Conservation (phyloP, 2,329 filamentous ascomycete genomes). For the Neonectria hederae region DNA sequence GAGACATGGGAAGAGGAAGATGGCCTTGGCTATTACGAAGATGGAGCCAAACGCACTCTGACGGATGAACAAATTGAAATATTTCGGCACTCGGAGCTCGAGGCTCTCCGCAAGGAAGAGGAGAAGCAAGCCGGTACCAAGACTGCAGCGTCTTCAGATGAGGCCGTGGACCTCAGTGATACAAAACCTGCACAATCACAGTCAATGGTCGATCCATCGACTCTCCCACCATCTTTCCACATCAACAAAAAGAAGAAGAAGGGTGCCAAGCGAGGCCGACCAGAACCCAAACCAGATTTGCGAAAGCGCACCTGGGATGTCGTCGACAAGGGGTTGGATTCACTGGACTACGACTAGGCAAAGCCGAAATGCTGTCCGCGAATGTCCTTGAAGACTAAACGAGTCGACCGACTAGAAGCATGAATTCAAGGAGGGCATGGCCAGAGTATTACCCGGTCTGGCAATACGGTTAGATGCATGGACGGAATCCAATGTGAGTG, state of each 20-base stretch:
- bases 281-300: constrained; percentile 66
- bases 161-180: constrained; percentile 27
- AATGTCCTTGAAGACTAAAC: neutral
- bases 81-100: constrained; percentile 88
- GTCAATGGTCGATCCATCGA: constrained; percentile 13
- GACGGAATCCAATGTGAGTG: constrained; percentile 16
- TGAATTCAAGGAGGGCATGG: neutral
- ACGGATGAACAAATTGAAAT: constrained; percentile 92
- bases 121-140: constrained; percentile 43
- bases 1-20: constrained; percentile 65
- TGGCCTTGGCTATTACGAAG: constrained; percentile 82
- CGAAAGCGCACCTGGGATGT: constrained; percentile 75
- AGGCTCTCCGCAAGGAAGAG: constrained; percentile 69
- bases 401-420: neutral
- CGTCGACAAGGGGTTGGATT: constrained; percentile 68
- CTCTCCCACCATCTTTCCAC: constrained; percentile 23
- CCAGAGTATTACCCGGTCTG: neutral
- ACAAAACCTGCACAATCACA: constrained; percentile 17
- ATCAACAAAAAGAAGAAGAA: constrained; percentile 48
- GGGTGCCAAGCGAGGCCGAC: constrained; percentile 49
- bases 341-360: constrained; percentile 65
- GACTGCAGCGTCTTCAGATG: constrained; percentile 23
- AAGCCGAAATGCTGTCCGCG: neutral
- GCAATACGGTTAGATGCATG: neutral
- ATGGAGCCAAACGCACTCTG: constrained; percentile 87